These are phyloP conservation scores for Botryotinia globosa DNA, from an alignment of 2,329 filamentous ascomycete genomes.

Conservation along the genomic window DNA sequence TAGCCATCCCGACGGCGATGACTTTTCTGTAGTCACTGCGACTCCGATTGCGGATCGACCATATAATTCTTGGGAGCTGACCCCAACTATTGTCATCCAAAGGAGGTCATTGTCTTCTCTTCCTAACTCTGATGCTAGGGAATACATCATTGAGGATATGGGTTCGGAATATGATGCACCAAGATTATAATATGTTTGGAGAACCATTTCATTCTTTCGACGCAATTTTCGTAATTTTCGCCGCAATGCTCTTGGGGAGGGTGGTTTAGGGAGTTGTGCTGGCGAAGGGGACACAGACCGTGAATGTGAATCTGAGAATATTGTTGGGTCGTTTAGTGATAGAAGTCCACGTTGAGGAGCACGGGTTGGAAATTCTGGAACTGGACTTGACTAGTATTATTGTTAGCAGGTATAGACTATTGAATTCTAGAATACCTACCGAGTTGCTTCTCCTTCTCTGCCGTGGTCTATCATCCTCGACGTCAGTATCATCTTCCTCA, in stretches of 20 bases:
- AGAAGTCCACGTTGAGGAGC: slow-evolving; percentile 60
- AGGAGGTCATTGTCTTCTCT: slow-evolving; percentile 95
- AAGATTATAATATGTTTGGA: slow-evolving; percentile 80
- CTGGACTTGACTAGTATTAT: slow-evolving; percentile 56
- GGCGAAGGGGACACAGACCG: slow-evolving; percentile 49
- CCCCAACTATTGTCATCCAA: slow-evolving; percentile 92
- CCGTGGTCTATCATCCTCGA: slow-evolving; percentile 69
- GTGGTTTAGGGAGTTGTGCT: slow-evolving; percentile 56
- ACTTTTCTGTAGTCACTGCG: slow-evolving; percentile 58
- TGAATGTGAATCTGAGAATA: slow-evolving; percentile 43
- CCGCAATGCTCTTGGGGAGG: slow-evolving; percentile 70
- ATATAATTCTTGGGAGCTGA: slow-evolving; percentile 90
- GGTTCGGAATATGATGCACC: slow-evolving; percentile 93
- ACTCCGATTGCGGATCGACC: slow-evolving; percentile 81
- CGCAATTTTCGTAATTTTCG: slow-evolving; percentile 72
- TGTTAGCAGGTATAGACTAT: slow-evolving; percentile 27
- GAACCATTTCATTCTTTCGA: slow-evolving; percentile 69
- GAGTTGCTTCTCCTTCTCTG: slow-evolving; percentile 87
- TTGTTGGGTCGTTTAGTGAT: slow-evolving; percentile 49
- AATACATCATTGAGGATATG: slow-evolving; percentile 91
- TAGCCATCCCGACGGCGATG: slow-evolving; percentile 68
- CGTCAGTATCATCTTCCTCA: slow-evolving; percentile 58
- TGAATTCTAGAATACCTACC: slow-evolving; percentile 48
- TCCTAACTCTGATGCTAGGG: slow-evolving; percentile 88
- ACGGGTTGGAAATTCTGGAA: slow-evolving; percentile 61